Conservation (phyloP, 2,329 filamentous ascomycete species). For the Talaromyces sp. region DNA sequence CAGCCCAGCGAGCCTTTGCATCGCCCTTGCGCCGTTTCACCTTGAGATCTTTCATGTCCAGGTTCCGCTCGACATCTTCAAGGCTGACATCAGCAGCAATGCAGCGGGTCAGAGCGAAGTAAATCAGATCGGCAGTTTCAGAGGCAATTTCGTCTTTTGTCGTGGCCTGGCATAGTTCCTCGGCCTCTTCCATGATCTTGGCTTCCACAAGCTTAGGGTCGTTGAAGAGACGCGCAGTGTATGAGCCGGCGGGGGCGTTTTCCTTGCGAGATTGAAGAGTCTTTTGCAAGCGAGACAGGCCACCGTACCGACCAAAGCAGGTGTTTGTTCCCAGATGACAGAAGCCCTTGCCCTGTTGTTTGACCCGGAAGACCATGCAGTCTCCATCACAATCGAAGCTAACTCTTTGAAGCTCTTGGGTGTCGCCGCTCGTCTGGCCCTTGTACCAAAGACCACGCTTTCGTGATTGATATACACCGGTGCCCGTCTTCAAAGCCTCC, state of each 20-base stretch:
- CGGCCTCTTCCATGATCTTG: conserved; percentile 98
- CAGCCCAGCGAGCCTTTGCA: conserved; percentile 87
- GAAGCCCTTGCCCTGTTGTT: conserved; percentile 83
- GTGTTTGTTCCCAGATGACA: conserved; percentile 89
- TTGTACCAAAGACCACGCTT: conserved; percentile 97
- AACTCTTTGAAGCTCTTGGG: conserved; percentile 79
- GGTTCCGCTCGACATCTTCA: conserved; percentile 83
- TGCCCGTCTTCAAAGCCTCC: conserved; percentile 74
- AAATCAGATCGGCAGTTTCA: conserved; percentile 90
- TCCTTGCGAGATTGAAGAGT: conserved; percentile 76
- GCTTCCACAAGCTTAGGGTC: conserved; percentile 84
- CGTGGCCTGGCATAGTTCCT: conserved; percentile 84
- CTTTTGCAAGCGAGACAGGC: conserved; percentile 78
- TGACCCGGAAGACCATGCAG: conserved; percentile 82
- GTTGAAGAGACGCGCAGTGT: conserved; percentile 87
- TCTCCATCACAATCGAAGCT: conserved; percentile 91
- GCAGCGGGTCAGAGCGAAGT: conserved; percentile 91
- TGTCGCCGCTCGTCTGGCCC: conserved; percentile 88
- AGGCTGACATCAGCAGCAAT: conserved; percentile 77
- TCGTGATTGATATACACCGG: conserved; percentile 90
- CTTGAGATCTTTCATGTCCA: conserved; percentile 92
- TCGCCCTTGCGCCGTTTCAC: conserved; percentile 90
- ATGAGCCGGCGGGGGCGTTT: conserved; percentile 82
- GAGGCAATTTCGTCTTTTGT: conserved; percentile 81
- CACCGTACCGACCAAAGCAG: conserved; percentile 81